Percentiles rank a stretch among this genome's conserved stretches.
Conservation (phyloP, 257 asterid species). For the Dorcoceras hygrometricum region DNA sequence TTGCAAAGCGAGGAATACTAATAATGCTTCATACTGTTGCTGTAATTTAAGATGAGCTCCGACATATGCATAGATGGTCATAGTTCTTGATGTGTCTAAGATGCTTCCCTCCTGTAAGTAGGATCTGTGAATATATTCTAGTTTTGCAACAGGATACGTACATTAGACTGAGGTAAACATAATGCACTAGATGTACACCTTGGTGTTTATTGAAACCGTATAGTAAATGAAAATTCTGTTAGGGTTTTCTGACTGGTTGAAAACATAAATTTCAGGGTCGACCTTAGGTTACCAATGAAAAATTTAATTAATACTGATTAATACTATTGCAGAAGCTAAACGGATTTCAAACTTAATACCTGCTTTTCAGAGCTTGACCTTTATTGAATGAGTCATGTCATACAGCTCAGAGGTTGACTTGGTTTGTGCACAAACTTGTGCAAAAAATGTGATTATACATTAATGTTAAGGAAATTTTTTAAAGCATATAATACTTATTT, state of each 20-base stretch:
- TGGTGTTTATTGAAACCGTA: not conserved
- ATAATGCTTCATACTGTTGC: not conserved
- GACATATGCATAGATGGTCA: not conserved
- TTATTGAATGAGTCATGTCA: too few relatives aligned
- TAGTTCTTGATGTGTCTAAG: not conserved
- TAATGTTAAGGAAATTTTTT: too few relatives aligned
- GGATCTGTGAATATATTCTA: not conserved
- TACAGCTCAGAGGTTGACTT: too few relatives aligned
- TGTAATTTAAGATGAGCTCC: not conserved
- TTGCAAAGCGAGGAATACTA: not conserved
- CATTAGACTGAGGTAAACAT: not conserved
- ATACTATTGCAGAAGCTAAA: too few relatives aligned
- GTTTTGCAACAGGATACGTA: not conserved
- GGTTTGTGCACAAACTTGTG: too few relatives aligned
- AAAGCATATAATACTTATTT: too few relatives aligned
- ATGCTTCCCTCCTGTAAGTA: not conserved
- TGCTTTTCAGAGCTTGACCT: too few relatives aligned
- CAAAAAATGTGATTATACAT: too few relatives aligned
- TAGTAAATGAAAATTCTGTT: not conserved
- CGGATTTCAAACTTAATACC: too few relatives aligned
- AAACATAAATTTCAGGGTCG: too few relatives aligned
- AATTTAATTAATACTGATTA: too few relatives aligned
- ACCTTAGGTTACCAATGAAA: not conserved
- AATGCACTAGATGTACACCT: not conserved
- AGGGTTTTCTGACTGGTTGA: too few relatives aligned